A percentile compares a stretch with the other conserved stretches of the same genome.
Conservation (phyloP, 1,139 yeast genomes). For the Debaryomycetaceae sp. region DNA sequence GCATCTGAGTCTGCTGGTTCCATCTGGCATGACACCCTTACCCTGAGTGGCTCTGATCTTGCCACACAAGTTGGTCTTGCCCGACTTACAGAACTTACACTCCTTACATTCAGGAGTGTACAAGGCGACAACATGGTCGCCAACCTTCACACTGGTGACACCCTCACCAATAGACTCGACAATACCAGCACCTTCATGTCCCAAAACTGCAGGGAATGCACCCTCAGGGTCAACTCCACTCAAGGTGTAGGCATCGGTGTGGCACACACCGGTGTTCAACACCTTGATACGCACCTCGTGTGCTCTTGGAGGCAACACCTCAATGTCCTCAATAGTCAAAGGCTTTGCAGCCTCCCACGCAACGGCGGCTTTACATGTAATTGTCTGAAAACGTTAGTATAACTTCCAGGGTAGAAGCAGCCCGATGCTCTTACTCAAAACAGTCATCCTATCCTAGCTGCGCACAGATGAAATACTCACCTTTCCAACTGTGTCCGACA, state of each 20-base stretch:
- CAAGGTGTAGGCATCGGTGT: slow-evolving; percentile 95
- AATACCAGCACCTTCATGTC: slow-evolving; percentile 97
- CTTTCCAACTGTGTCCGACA: slow-evolving; percentile 26
- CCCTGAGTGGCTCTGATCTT: slow-evolving; percentile 65
- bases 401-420: slow-evolving; percentile 1
- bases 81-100: slow-evolving; percentile 92
- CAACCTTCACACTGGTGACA: slow-evolving; percentile 78
- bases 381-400: slow-evolving; percentile 43
- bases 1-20: slow-evolving; percentile 80
- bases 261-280: slow-evolving; percentile 90
- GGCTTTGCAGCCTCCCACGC: slow-evolving; percentile 97
- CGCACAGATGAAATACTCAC: slow-evolving; percentile 19
- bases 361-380: slow-evolving; percentile 91
- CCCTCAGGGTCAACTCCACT: slow-evolving; percentile 97
- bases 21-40: slow-evolving; percentile 65
- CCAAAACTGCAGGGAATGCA: slow-evolving; percentile 84
- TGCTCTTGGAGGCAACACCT: slow-evolving; percentile 91
- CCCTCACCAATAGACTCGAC: slow-evolving; percentile 94
- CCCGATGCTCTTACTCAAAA: too few species aligned
- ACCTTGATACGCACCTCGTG: slow-evolving; percentile 95
- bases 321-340: slow-evolving; percentile 77
- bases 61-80: slow-evolving; percentile 93
- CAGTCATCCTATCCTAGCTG: neutral
- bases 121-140: slow-evolving; percentile 87
- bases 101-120: slow-evolving; percentile 96